These are phyloP conservation scores for Trypanosoma cruzi DNA, from an alignment of 208 protist genomes.

Conservation along the genomic window DNA sequence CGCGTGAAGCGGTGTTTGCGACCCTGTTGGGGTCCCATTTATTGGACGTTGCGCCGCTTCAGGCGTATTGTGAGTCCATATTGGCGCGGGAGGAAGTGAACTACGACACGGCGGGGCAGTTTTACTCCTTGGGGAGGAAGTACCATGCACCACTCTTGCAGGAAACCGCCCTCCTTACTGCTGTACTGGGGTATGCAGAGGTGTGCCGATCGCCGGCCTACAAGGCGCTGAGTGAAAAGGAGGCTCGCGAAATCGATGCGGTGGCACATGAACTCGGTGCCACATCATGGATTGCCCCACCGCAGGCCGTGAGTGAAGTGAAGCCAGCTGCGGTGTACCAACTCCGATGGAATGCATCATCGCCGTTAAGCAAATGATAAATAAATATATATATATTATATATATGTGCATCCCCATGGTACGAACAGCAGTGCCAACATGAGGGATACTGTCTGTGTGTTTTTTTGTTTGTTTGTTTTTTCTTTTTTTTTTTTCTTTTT, in stretches of 20 bases:
- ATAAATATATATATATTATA: not conserved
- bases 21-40: constrained; percentile 70
- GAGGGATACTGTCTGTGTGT: no score
- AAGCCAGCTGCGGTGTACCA: constrained; percentile 55
- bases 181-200: constrained; percentile 61
- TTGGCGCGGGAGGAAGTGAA: constrained; percentile 82
- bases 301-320: constrained; percentile 44
- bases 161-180: constrained; percentile 76
- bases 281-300: constrained; percentile 60
- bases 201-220: constrained; percentile 56
- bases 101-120: constrained; percentile 72
- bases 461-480: no score
- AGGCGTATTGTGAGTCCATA: constrained; percentile 75
- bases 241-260: constrained; percentile 53
- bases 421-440: no score
- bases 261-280: constrained; percentile 70
- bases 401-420: no score
- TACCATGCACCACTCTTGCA: constrained; percentile 73
- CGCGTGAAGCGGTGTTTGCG: constrained; percentile 54
- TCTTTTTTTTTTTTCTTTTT: no score
- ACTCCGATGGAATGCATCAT: constrained; percentile 47
- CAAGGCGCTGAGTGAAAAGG: constrained; percentile 45
- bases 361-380: not conserved
- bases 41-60: constrained; percentile 57
- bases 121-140: constrained; percentile 68